phyloP scores from a whole-genome alignment of 208 protist genomes.

The Leishmania braziliensis region DNA sequence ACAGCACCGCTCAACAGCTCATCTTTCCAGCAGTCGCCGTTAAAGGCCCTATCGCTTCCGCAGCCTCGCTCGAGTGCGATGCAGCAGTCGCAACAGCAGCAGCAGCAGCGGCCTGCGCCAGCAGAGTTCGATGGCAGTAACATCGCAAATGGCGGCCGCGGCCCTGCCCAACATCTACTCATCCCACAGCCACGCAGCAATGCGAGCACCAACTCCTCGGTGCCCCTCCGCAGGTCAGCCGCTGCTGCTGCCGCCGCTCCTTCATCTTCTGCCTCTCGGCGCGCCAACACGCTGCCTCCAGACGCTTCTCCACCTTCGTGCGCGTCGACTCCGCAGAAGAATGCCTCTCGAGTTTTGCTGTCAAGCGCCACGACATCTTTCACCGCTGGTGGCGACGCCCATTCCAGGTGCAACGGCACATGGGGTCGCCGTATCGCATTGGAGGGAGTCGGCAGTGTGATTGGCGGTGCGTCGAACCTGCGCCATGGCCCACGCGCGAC shows the following conservation, averaged over 20 bases:
- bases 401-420: background rate
- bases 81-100: slow-evolving; percentile 1
- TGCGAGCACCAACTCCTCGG: background rate
- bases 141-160: background rate
- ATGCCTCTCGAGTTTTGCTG: background rate
- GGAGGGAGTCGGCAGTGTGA: background rate
- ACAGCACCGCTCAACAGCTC: background rate
- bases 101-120: background rate
- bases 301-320: background rate
- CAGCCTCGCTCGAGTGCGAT: slow-evolving; percentile 5
- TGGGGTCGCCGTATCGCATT: background rate
- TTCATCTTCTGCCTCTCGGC: background rate
- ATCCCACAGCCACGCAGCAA: slow-evolving; percentile 14
- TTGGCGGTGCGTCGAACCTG: background rate
- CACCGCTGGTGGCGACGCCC: background rate
- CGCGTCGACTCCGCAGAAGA: background rate
- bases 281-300: slow-evolving; percentile 1
- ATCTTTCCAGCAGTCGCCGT: background rate
- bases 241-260: background rate
- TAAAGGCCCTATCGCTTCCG: background rate
- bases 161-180: background rate
- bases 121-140: background rate
- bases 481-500: slow-evolving; percentile 10
- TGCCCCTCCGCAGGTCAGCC: background rate
- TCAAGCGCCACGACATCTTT: background rate